phyloP scores from a whole-genome alignment of 2,329 filamentous ascomycete species.

The Trichoderma arundinaceum region DNA sequence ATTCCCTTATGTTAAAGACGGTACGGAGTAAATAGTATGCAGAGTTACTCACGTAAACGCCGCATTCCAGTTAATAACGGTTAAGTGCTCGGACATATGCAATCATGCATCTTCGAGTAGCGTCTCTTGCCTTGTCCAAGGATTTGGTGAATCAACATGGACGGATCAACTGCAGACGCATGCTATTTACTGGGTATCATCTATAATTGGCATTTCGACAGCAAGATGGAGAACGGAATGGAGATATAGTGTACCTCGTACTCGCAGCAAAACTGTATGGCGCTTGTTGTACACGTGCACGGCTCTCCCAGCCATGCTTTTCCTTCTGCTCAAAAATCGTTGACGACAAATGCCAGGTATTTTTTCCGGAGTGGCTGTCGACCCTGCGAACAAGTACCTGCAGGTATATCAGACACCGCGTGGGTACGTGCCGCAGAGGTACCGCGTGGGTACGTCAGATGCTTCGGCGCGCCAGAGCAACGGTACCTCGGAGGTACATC shows the following conservation, averaged over 20 bases:
- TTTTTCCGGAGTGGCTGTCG: not conserved
- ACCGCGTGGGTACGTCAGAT: conserved; percentile 11
- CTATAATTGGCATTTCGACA: no score
- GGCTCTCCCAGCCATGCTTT: not conserved
- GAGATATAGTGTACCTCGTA: not conserved
- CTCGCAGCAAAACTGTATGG: not conserved
- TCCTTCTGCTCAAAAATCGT: not conserved
- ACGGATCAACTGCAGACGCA: no score
- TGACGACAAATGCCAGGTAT: conserved; percentile 19
- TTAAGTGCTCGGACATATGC: no score
- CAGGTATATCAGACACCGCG: not conserved
- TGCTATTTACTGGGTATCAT: no score
- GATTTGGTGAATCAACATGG: no score
- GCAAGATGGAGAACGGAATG: no score
- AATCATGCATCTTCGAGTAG: no score
- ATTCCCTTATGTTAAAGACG: no score
- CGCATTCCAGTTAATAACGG: no score
- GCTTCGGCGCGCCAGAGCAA: conserved; percentile 6
- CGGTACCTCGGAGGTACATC: not conserved
- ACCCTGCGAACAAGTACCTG: not conserved
- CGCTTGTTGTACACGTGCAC: conserved; percentile 13
- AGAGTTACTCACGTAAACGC: no score
- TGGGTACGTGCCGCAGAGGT: not conserved
- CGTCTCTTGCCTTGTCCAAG: no score
- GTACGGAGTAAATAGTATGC: no score